Evolutionary conservation across 2,329 filamentous ascomycete species (phyloP).

Genomic region (Huntiella savannae): DNA sequence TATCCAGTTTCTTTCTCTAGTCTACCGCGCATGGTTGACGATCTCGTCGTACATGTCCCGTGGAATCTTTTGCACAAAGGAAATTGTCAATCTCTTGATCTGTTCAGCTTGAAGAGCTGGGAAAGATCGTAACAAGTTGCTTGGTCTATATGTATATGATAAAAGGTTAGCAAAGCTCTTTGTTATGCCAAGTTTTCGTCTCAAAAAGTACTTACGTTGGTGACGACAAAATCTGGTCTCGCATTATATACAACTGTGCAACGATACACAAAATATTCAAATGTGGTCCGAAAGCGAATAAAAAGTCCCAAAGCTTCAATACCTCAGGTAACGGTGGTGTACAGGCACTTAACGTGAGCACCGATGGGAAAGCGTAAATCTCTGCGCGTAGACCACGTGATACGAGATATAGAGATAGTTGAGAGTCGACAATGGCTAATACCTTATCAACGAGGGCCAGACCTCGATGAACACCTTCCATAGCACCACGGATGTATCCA

Average conservation of each 20-base stretch:
- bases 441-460: conserved; percentile 83
- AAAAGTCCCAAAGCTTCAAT: conserved; percentile 82
- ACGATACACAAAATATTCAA: conserved; percentile 94
- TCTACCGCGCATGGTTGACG: conserved; percentile 60
- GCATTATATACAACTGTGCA: conserved; percentile 76
- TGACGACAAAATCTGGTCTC: conserved; percentile 65
- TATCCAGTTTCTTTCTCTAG: background rate
- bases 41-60: conserved; percentile 82
- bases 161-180: conserved; percentile 6
- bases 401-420: conserved; percentile 65
- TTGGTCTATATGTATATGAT: conserved; percentile 49
- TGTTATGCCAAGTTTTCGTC: background rate
- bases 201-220: conserved; percentile 42
- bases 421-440: conserved; percentile 75
- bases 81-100: conserved; percentile 69
- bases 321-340: conserved; percentile 91
- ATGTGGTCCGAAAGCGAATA: conserved; percentile 90
- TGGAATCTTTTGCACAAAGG: conserved; percentile 76
- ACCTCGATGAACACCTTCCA: conserved; percentile 92
- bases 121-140: conserved; percentile 76
- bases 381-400: conserved; percentile 78
- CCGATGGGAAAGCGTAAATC: conserved; percentile 90
- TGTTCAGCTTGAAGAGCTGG: conserved; percentile 66
- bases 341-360: conserved; percentile 85
- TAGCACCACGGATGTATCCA: conserved; percentile 82